Conservation (phyloP, 176 grass and related monocot genomes). For the Avena eriantha region DNA sequence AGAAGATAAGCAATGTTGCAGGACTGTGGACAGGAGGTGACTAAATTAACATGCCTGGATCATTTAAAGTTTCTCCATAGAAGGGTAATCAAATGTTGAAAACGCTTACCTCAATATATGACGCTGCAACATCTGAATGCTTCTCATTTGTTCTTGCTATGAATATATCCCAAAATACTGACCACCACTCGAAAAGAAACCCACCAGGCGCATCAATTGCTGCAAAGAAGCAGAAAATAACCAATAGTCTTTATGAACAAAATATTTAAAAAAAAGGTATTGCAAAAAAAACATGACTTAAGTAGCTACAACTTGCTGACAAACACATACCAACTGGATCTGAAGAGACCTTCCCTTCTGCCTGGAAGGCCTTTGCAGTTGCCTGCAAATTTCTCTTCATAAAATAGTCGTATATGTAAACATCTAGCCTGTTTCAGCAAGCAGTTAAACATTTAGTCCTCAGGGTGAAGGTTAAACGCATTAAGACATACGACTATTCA, state of each 20-base stretch:
- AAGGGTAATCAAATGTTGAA: conserved; percentile 21
- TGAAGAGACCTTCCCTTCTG: conserved; percentile 98
- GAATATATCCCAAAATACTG: conserved; percentile 99
- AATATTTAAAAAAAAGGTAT: neutral
- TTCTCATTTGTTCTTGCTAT: conserved; percentile 99
- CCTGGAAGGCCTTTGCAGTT: conserved; percentile 98
- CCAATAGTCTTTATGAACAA: conserved; percentile 6
- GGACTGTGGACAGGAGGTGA: neutral
- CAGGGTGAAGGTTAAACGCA: neutral
- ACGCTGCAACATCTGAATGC: conserved; percentile 93
- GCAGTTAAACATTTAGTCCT: conserved; percentile 28
- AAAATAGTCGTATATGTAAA: conserved; percentile 99
- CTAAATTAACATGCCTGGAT: neutral
- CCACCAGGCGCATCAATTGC: conserved; percentile 99
- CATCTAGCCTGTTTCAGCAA: conserved; percentile 90
- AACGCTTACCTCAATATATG: conserved; percentile 85
- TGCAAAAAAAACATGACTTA: conserved; percentile 25
- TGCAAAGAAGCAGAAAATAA: conserved; percentile 46
- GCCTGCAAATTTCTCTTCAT: conserved; percentile 99
- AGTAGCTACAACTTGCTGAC: conserved; percentile 23
- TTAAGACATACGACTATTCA: conserved; percentile 16
- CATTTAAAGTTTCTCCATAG: conserved; percentile 24
- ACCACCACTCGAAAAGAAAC: conserved; percentile 99
- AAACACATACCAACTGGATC: conserved; percentile 95
- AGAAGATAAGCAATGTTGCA: conserved; percentile 7